Evolutionary conservation across 192 early-diverging fungal genomes (phyloP), one percentile per base, ranked within the genome.

Genomic region (Linnemannia hyalina): DNA sequence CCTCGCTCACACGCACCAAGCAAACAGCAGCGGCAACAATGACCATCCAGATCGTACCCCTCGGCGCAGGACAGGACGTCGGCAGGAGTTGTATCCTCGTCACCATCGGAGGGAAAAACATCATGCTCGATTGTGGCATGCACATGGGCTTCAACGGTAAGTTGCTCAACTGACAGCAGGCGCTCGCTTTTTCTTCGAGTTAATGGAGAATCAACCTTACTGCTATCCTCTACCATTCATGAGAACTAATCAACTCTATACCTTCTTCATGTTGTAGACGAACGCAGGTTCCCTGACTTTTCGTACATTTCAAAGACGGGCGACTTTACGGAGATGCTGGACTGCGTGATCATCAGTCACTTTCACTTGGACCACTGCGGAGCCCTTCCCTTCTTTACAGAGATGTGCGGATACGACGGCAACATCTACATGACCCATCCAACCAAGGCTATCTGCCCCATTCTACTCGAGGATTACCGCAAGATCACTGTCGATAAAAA

Each of bases 351-450:
- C 74, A 97, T 99, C 35, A 95, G 94, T 47, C 98, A 99, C 85
- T 99, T 99, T 82, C 98, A 99, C 81, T 92, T 99, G 69, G 98
- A 99, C 92, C 98, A 99, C 89, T 99, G 98, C 85, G 98, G 98
- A 9, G 97, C 98, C 1, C 88, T 99, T 20, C 97, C 98, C 0
- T 96, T 96, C 84, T 98, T 99, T 80, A 99, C 97, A 18, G 98
- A 99, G 88, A 94, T 96, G 88, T 94, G 94, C 88, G 97, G 97
- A 3, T 99, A 98, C 88, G 93, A 95, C 72, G 98, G 98, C 10
- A 97, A 97, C 8, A 97, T 99, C 22, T 98, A 97, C 91, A 99
- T 99, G 98, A 98, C 98, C 15, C 94, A 95, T 73, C 98, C 98
- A 3, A 99, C 98, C 23, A 95, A 96, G 77, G 97, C 97, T n/a